These are phyloP conservation scores for Yamadazyma mexicana DNA, from an alignment of 1,139 yeast species.

Conservation along the genomic window DNA sequence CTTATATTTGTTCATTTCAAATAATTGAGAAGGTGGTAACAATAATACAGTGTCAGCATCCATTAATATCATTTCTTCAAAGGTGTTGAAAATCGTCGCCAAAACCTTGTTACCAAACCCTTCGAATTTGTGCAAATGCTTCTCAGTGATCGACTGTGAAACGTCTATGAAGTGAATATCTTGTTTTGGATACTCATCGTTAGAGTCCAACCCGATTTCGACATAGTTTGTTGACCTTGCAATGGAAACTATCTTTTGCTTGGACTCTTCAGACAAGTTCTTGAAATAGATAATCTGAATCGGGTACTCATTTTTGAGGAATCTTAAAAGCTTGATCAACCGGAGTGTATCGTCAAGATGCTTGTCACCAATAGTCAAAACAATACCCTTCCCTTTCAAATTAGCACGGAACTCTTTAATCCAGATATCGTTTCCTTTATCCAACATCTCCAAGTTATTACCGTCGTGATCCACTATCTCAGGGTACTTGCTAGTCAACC, in stretches of 20 bases:
- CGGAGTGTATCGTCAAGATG: conserved; percentile 30
- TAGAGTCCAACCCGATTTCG: conserved; percentile 6
- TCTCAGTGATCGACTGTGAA: conserved; percentile 25
- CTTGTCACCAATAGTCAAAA: conserved; percentile 33
- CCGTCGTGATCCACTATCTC: conserved; percentile 21
- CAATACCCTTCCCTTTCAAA: conserved; percentile 38
- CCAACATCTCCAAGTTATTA: conserved; percentile 9
- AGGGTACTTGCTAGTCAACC: conserved; percentile 27
- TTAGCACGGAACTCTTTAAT: conserved; percentile 20
- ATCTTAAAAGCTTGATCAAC: conserved; percentile 30
- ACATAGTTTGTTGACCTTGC: conserved; percentile 15
- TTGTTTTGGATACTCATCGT: conserved; percentile 27
- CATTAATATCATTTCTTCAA: conserved; percentile 47
- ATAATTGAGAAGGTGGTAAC: conserved; percentile 35
- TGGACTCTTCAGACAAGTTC: conserved; percentile 23
- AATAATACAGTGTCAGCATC: conserved; percentile 54
- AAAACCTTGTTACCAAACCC: conserved; percentile 50
- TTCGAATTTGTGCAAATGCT: conserved; percentile 29
- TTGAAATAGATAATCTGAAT: conserved; percentile 34
- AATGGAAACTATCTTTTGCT: conserved; percentile 23
- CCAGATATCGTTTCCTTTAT: conserved; percentile 2
- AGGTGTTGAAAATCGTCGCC: conserved; percentile 51
- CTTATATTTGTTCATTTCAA: conserved; percentile 35
- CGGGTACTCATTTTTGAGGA: conserved; percentile 32
- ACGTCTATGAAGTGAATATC: conserved; percentile 48